Percentiles rank a stretch among this genome's conserved stretches.
These are phyloP conservation scores for Dalbergia cultrata DNA, from an alignment of 306 rosid species.

Conservation along the genomic window DNA sequence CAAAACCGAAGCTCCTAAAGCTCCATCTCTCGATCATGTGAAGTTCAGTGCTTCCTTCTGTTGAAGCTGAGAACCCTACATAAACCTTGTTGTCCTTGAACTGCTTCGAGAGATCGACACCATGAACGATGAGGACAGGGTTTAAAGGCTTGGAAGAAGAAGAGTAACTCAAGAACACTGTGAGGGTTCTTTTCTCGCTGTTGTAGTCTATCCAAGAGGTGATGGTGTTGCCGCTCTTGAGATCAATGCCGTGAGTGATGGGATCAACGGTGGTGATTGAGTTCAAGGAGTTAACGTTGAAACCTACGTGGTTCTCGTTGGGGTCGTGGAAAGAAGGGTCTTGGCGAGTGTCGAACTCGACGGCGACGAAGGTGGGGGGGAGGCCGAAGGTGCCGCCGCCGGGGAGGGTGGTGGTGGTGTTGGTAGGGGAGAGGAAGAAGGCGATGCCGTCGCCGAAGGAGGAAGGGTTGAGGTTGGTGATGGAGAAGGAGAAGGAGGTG, in stretches of 20 bases:
- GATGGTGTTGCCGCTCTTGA: conserved; percentile 65
- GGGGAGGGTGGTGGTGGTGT: neutral
- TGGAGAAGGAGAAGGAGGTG: conserved; percentile 68
- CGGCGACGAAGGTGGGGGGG: conserved; percentile 52
- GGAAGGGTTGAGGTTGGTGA: conserved; percentile 59
- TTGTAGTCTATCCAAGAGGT: conserved; percentile 85
- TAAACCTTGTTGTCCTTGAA: conserved; percentile 42
- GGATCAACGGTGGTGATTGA: conserved; percentile 66
- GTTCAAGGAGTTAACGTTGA: conserved; percentile 58
- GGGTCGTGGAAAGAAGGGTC: conserved; percentile 63
- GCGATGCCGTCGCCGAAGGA: conserved; percentile 72
- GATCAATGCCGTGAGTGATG: conserved; percentile 58
- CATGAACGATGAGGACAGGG: conserved; percentile 54
- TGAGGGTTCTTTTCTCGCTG: conserved; percentile 47
- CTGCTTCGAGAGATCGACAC: conserved; percentile 59
- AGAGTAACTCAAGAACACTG: conserved; percentile 66
- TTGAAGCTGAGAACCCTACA: conserved; percentile 73
- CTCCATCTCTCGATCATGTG: conserved; percentile 70
- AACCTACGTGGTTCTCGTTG: conserved; percentile 67
- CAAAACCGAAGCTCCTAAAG: conserved; percentile 60
- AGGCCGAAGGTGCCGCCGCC: neutral
- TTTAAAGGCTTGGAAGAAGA: conserved; percentile 51
- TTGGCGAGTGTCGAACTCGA: conserved; percentile 71
- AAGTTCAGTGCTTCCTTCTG: conserved; percentile 82
- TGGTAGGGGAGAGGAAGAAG: conserved; percentile 65